Evolutionary conservation across 108 stramenopile species (phyloP).

Genomic region (Skeletonema potamos): DNA sequence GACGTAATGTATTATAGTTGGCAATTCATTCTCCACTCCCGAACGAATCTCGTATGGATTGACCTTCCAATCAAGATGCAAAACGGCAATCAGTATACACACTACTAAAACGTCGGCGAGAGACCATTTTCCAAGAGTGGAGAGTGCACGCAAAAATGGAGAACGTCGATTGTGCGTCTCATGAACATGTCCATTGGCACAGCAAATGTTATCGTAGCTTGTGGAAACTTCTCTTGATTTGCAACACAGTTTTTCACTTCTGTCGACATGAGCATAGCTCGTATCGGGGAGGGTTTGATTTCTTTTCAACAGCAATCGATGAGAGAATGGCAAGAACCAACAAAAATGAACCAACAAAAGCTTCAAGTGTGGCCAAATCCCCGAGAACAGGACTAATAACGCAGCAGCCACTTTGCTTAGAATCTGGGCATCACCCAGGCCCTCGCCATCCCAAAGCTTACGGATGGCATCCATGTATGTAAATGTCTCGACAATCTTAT

Average conservation of each 20-base stretch:
- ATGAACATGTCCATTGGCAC: slow-evolving; percentile 19
- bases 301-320: background rate
- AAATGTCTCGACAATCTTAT: slow-evolving; percentile 68
- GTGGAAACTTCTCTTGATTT: background rate
- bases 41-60: slow-evolving; percentile 59
- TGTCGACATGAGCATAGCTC: background rate
- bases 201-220: slow-evolving; percentile 1
- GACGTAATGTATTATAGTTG: slow-evolving; percentile 45
- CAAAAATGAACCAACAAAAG: slow-evolving; percentile 58
- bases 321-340: slow-evolving; percentile 56
- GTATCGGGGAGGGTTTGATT: background rate
- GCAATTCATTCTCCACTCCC: slow-evolving; percentile 64
- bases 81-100: slow-evolving; percentile 84
- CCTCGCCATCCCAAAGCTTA: slow-evolving; percentile 75
- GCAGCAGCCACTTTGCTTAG: slow-evolving; percentile 67
- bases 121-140: slow-evolving; percentile 81
- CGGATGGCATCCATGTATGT: slow-evolving; percentile 81
- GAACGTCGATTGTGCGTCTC: slow-evolving; percentile 42
- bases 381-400: slow-evolving; percentile 68
- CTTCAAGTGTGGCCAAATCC: slow-evolving; percentile 86
- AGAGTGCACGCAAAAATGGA: slow-evolving; percentile 56
- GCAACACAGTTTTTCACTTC: slow-evolving; percentile 1
- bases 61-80: slow-evolving; percentile 78
- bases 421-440: slow-evolving; percentile 46
- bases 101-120: slow-evolving; percentile 83